These are phyloP conservation scores for Aplosporella prunicola DNA, from an alignment of 2,329 filamentous ascomycete genomes.

Conservation along the genomic window DNA sequence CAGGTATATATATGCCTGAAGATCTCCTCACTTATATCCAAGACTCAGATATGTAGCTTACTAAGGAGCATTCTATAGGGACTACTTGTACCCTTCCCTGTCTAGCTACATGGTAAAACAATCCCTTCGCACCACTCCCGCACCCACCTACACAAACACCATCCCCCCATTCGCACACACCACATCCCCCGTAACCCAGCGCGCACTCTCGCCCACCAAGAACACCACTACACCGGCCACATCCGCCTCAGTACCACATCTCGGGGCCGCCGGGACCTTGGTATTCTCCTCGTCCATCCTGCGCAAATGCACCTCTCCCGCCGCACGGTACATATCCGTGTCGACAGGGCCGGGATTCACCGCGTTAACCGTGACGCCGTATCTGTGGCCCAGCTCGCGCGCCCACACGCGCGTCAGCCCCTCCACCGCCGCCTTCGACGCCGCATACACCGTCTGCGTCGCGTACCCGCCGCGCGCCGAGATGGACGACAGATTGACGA, in stretches of 20 bases:
- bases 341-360: slow-evolving; percentile 8
- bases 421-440: slow-evolving; percentile 5
- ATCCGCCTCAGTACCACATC: neutral
- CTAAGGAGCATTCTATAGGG: too few relatives aligned
- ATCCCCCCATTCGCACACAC: slow-evolving; percentile 75
- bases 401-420: slow-evolving; percentile 7
- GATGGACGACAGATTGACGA: slow-evolving; percentile 3
- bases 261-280: neutral
- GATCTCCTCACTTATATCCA: too few relatives aligned
- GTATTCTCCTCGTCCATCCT: neutral
- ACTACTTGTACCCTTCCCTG: too few relatives aligned
- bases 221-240: neutral
- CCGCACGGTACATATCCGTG: slow-evolving; percentile 18
- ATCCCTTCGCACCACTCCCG: too few relatives aligned
- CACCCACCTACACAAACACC: slow-evolving; percentile 47
- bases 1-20: too few relatives aligned
- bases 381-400: slow-evolving; percentile 2
- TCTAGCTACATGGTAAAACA: too few relatives aligned
- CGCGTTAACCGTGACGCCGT: slow-evolving; percentile 6
- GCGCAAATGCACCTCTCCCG: neutral
- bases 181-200: slow-evolving; percentile 70
- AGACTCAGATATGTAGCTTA: too few relatives aligned
- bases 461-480: neutral
- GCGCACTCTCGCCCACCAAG: slow-evolving; percentile 27
- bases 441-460: slow-evolving; percentile 2